Evolutionary conservation across 805 yeast genomes (phyloP), one percentile per base, ranked within the genome.

Genomic region (Allodekkera sacchari): DNA sequence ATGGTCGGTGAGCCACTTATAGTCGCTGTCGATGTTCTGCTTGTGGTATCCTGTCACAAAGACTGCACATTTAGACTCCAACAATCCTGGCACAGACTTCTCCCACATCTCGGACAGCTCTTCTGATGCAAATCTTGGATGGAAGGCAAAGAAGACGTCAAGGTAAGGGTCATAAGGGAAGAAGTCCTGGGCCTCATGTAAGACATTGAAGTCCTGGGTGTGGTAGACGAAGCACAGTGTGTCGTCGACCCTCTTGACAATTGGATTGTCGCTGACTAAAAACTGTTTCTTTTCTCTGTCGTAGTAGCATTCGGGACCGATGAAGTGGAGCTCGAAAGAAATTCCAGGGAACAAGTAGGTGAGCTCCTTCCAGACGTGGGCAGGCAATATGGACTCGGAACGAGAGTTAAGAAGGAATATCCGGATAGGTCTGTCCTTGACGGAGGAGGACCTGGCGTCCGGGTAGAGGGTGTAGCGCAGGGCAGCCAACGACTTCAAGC

Each of bases 111-210:
- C 78, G 53, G 72, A 68, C 15, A 78, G 66, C 48, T 84, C 95
- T 10, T 83, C 82, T 6, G 92, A 81, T 13, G 84, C 78, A 50
- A 87, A 73, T 25, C 96, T 96, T 3, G 98, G 97, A 55, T 89
- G 97, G 81, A 89, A 92, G 32, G 83, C 67, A 71, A 85, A 87
- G 59, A 92, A 92, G 18, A 76, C 74, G 54, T 92, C 98, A 53
- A 84, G 70, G 57, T 89, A 92, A 27, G 99, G 98, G 56, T 92
- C 98, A 56, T 88, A 92, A 5, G 98, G 98, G 77, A 85, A 84
- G 55, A 92, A 83, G 59, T 89, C 96, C 48, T 88, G 92, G 30
- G 84, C 78, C 48, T 87, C 87, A 59, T 92, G 95, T 39, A 82
- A 67, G 24, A 82, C 89, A 52, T 87, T 85, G 75, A 92, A 92